Base-by-base conservation (phyloP, 306 rosid genomes). In the Arachis stenosperma region DNA sequence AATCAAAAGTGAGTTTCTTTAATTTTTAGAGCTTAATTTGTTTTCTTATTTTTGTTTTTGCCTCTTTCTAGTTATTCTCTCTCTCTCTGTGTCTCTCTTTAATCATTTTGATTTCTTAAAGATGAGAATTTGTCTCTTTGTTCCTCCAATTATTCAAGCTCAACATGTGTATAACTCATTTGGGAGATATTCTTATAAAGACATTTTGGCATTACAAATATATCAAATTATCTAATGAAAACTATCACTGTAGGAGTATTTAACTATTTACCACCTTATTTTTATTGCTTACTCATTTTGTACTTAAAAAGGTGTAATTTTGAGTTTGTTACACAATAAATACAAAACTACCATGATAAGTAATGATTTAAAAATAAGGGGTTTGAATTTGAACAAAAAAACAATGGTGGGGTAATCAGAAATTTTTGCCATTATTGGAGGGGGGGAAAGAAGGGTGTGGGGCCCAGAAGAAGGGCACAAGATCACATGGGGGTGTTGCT, bases 401-500 rank as follows among this genome's bases (percentile, higher is more conserved):
- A 48, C 5, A 48, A 3, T 65, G 67, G 86, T 73, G 83, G 83
- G 85, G 79, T 44, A 50, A 79, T 72, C 0, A 22, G 70, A 48
- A 66, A 10, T 62, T 63, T 36, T 80, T 61, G 77, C 75, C 78
- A 60, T 86, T 83, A 79, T 75, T 78, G 81, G 76, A 54, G 84
- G 48, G 51, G 8, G 51, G 54, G 54, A 57, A 51, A 74, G 59
- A 30, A 37, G 36, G 7, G 36, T 33, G 37, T 33, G 37, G 14
- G 80, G 75, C 74, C 90, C 90, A 74, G 85, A 62, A 43, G 0
- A 33, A 33, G 79, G 85, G 61, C 79, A 59, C 79, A 59, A 43
- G 62, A 54, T 86, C 93, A 88, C 93, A 90, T 90, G 91, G 88
- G 79, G 78, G 8, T 14, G 57, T 46, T 73, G 84, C 92, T 85